phyloP scores from a whole-genome alignment of 768 basidiomycete genomes.

The Psilocybe subaeruginosa region DNA sequence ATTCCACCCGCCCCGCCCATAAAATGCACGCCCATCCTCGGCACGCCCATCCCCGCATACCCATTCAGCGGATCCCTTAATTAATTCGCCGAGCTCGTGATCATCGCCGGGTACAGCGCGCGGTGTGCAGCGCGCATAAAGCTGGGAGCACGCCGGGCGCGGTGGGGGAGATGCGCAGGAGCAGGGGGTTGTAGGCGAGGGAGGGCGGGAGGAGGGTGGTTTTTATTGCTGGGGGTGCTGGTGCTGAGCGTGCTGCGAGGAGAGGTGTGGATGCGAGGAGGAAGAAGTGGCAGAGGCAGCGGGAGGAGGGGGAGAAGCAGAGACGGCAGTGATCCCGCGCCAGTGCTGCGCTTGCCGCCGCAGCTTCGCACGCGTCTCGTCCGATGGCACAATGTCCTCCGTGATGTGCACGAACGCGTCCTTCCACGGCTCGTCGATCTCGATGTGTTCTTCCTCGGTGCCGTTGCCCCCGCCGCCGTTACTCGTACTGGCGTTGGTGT shows the following conservation, averaged over 20 bases:
- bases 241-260: no score
- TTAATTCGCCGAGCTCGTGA: constrained; percentile 71
- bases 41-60: constrained; percentile 80
- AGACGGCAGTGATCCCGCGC: constrained; percentile 64
- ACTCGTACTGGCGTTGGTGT: no score
- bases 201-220: no score
- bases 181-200: constrained; percentile 14
- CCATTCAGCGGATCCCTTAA: constrained; percentile 82
- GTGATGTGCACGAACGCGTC: constrained; percentile 53
- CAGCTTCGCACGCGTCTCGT: constrained; percentile 51
- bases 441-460: constrained; percentile 43
- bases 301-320: constrained; percentile 34
- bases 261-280: constrained; percentile 20
- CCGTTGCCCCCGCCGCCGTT: constrained; percentile 29
- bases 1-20: constrained; percentile 35
- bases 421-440: constrained; percentile 48
- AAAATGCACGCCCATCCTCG: constrained; percentile 82
- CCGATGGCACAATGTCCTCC: constrained; percentile 47
- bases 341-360: constrained; percentile 64
- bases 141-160: constrained; percentile 34
- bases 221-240: no score
- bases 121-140: constrained; percentile 57
- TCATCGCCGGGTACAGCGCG: constrained; percentile 63
- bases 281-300: constrained; percentile 28
- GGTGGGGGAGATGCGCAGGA: constrained; percentile 27